Evolutionary conservation across 2,329 filamentous ascomycete genomes (phyloP).

Genomic region (Arthroderma sp.): DNA sequence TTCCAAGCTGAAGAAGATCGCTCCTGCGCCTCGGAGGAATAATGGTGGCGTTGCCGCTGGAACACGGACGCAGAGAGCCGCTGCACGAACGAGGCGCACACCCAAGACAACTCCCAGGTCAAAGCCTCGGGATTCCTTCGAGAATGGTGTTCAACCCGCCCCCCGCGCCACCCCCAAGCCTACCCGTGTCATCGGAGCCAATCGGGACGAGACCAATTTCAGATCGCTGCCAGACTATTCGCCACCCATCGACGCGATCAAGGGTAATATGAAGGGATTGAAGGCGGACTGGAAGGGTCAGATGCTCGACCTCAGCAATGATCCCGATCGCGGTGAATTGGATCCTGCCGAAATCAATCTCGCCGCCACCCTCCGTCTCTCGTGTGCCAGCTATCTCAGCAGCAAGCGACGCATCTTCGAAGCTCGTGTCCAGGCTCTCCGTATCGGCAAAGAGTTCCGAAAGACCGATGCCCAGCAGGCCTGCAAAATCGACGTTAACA

Average conservation of each 20-base stretch:
- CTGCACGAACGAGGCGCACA: conserved; percentile 24
- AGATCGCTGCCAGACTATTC: conserved; percentile 57
- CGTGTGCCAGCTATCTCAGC: conserved; percentile 77
- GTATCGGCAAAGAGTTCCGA: conserved; percentile 68
- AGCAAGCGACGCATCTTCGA: conserved; percentile 89
- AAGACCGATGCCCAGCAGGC: conserved; percentile 93
- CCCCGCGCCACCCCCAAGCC: conserved; percentile 27
- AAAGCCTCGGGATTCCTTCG: conserved; percentile 26
- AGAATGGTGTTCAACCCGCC: conserved; percentile 19
- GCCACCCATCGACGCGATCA: conserved; percentile 54
- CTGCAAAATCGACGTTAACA: conserved; percentile 98
- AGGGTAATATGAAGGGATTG: conserved; percentile 53
- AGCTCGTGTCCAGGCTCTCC: conserved; percentile 53
- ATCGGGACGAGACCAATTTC: conserved; percentile 74
- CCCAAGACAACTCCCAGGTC: conserved; percentile 29
- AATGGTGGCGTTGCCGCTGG: conserved; percentile 2
- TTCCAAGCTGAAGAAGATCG: conserved; percentile 27
- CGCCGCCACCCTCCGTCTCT: conserved; percentile 66
- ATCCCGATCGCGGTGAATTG: conserved; percentile 56
- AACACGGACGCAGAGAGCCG: conserved; percentile 15
- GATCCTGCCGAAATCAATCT: conserved; percentile 66
- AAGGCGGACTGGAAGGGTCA: conserved; percentile 83
- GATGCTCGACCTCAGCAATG: conserved; percentile 59
- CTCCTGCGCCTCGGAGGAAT: conserved; percentile 24
- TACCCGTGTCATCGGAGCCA: conserved; percentile 40